These are phyloP conservation scores for Paraglomus brasilianum DNA, from an alignment of 192 early-diverging fungal species.

Conservation along the genomic window DNA sequence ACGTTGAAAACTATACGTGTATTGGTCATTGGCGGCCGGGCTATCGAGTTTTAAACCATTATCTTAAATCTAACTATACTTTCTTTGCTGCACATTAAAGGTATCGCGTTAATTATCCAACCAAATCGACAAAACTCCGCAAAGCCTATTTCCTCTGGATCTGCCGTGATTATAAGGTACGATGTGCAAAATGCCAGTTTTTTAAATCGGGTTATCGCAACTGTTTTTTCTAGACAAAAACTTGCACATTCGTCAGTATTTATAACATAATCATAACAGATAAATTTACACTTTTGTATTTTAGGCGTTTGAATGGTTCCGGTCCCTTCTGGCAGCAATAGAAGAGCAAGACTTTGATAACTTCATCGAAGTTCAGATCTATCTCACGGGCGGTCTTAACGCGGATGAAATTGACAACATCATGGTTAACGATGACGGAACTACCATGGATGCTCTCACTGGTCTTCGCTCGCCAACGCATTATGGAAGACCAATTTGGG, in stretches of 20 bases:
- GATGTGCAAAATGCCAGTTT: constrained; percentile 9
- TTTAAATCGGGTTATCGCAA: constrained; percentile 14
- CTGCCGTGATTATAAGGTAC: constrained; percentile 72
- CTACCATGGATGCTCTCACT: constrained; percentile 61
- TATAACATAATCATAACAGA: background rate
- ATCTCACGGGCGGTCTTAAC: constrained; percentile 69
- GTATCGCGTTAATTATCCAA: constrained; percentile 36
- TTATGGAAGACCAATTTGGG: constrained; percentile 80
- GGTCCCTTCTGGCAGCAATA: constrained; percentile 75
- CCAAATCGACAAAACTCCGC: constrained; percentile 48
- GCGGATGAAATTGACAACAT: constrained; percentile 68
- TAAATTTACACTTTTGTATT: background rate
- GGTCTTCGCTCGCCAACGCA: constrained; percentile 72
- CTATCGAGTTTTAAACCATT: background rate
- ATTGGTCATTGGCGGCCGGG: too few relatives aligned
- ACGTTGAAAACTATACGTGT: too few relatives aligned
- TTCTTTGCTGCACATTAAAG: background rate
- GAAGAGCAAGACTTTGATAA: constrained; percentile 73
- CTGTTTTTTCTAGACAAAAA: background rate
- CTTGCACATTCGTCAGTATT: background rate
- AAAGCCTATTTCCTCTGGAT: constrained; percentile 91
- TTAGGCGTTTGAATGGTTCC: constrained; percentile 86
- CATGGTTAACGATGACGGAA: constrained; percentile 49
- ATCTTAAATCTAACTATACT: too few relatives aligned
- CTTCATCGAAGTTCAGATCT: constrained; percentile 80